Evolutionary conservation across 106 monocot species (phyloP).

Genomic region (Chionographis japonica): DNA sequence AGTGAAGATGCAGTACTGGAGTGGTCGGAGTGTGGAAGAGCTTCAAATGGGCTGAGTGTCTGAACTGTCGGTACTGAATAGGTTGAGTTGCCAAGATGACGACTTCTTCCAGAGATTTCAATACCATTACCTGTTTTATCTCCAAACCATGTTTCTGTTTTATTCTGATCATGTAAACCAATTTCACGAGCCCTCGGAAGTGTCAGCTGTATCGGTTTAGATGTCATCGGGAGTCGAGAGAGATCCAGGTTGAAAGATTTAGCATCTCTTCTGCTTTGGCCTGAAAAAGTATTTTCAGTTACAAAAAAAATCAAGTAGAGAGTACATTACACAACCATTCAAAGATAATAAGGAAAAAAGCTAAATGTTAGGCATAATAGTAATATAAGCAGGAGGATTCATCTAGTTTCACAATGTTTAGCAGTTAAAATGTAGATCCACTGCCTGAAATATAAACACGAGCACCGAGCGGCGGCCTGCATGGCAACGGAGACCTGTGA

Average conservation of each 20-base stretch:
- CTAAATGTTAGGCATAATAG: no score
- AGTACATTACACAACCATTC: no score
- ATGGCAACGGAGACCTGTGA: no score
- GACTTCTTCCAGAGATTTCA: conserved; percentile 11
- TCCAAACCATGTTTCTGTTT: conserved; percentile 18
- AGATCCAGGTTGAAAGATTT: conserved; percentile 9
- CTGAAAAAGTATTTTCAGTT: conserved; percentile 10
- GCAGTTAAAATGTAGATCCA: no score
- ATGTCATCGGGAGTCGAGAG: conserved; percentile 5
- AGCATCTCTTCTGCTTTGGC: neutral
- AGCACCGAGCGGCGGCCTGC: no score
- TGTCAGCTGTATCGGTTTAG: conserved; percentile 9
- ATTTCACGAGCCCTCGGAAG: conserved; percentile 9
- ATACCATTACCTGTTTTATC: conserved; percentile 9
- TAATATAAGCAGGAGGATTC: no score
- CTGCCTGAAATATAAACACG: no score
- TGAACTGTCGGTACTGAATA: conserved; percentile 1
- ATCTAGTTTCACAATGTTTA: no score
- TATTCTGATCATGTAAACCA: conserved; percentile 8
- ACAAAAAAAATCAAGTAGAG: no score
- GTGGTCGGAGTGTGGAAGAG: conserved; percentile 12
- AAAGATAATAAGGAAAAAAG: no score
- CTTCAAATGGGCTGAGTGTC: conserved; percentile 9
- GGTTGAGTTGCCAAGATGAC: neutral
- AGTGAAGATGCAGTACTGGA: conserved; percentile 1